A percentile compares a stretch with the other conserved stretches of the same genome.
These are phyloP conservation scores for Termitomyces sp. DNA, from an alignment of 768 basidiomycete species.

Conservation along the genomic window DNA sequence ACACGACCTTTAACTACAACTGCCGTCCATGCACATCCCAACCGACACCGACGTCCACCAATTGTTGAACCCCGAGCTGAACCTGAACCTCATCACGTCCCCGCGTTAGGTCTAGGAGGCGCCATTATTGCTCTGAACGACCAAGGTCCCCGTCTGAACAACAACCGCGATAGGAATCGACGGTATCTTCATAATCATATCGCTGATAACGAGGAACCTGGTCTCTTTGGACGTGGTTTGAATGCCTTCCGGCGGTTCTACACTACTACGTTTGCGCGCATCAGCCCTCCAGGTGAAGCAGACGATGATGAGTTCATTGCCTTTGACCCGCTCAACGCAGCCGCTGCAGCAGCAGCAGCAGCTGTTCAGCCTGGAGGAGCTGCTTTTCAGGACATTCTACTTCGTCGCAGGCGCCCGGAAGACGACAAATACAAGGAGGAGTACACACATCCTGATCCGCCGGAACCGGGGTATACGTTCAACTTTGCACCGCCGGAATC, in stretches of 20 bases:
- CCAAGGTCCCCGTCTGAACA: conserved; percentile 17
- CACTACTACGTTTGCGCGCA: conserved; percentile 7
- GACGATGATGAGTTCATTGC: conserved; percentile 7
- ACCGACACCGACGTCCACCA: conserved; percentile 22
- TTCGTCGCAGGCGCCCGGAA: background rate
- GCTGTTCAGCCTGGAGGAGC: conserved; percentile 4
- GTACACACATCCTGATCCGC: conserved; percentile 62
- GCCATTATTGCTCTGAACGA: conserved; percentile 45
- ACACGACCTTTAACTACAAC: conserved; percentile 16
- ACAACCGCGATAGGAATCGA: conserved; percentile 12
- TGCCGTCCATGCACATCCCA: conserved; percentile 15
- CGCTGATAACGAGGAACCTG: conserved; percentile 5
- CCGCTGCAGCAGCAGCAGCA: background rate
- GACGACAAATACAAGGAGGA: conserved; percentile 45
- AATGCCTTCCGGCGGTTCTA: conserved; percentile 13
- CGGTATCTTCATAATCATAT: conserved; percentile 13
- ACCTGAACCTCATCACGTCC: conserved; percentile 51
- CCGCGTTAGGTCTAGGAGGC: conserved; percentile 64
- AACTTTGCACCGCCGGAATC: conserved; percentile 53
- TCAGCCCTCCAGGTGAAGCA: conserved; percentile 1
- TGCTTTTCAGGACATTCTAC: conserved; percentile 6
- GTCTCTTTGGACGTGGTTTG: conserved; percentile 13
- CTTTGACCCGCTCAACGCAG: background rate
- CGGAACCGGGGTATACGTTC: conserved; percentile 62
- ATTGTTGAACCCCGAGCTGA: conserved; percentile 26